Evolutionary conservation across 2,329 filamentous ascomycete genomes (phyloP), one percentile per base, ranked within the genome.

Genomic region (Blastomyces emzantsi): DNA sequence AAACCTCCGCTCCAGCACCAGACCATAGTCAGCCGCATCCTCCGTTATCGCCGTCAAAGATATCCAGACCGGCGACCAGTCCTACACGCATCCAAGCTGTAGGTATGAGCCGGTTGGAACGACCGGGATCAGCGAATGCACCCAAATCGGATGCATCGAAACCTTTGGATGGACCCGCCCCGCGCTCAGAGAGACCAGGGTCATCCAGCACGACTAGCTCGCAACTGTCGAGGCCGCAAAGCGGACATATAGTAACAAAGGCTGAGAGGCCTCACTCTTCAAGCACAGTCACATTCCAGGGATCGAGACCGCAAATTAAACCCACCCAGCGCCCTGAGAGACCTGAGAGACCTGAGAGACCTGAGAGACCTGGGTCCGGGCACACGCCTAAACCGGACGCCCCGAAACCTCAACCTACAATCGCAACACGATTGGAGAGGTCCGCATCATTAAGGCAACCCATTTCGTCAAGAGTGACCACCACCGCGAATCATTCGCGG

Each of bases 391-490:
- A 66, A n/a, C 59, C 67, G 13, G 70, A 70, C 62, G 55, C 66
- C 25, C 41, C 69, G n/a, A 65, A 67, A 8, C 63, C 67, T 43
- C 66, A 66, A 13, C 62, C 67, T 28, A 62, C 54, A 56, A 60
- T 43, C n/a, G 43, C 51, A 2, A 67, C 72, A 7, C 74, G 75
- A 25, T 71, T 73, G 25, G 65, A 65, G 25, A 70, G 76, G 60
- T 78, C 76, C 2, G 69, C 73, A 8, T 78, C 76, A 15, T 61
- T 78, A 51, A 69, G 73, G 65, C 75, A 77, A 62, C 72, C 72
- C n/a, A 64, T 65, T 25, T 64, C 64, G 11, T 63, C 70, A 6
- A 70, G 66, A 45, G 52, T 69, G 7, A 67, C 59, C 25, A 61
- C 65, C 3, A 45, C 70, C 11, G 58, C 67, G 1, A 69, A 70